Percentiles rank a stretch among this genome's conserved stretches.
Conservation (phyloP, 495 filamentous ascomycete species). For the Mytilinidion resinicola region DNA sequence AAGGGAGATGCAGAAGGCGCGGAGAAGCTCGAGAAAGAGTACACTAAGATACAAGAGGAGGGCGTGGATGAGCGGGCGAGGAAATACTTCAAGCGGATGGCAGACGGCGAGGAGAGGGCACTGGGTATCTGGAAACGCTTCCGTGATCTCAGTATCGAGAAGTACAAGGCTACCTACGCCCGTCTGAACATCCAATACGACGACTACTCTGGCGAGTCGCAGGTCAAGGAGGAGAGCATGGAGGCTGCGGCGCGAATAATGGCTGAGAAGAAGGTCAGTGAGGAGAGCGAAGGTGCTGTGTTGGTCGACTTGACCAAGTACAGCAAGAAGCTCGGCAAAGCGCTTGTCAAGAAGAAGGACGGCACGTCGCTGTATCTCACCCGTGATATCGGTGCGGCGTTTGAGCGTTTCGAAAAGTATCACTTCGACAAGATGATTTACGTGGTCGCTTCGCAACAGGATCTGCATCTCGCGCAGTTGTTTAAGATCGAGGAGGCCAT, state of each 20-base stretch:
- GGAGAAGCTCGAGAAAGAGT: constrained; percentile 14
- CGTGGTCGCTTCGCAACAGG: constrained; percentile 63
- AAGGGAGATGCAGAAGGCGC: constrained; percentile 39
- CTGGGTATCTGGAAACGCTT: constrained; percentile 78
- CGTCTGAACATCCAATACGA: constrained; percentile 84
- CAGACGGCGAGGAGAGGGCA: constrained; percentile 67
- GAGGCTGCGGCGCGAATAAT: constrained; percentile 56
- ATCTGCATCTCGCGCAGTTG: constrained; percentile 64
- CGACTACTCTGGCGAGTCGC: constrained; percentile 86
- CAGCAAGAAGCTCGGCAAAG: constrained; percentile 60
- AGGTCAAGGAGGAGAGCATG: constrained; percentile 78
- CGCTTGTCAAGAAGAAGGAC: constrained; percentile 60
- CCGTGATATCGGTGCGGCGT: constrained; percentile 62
- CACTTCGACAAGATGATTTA: constrained; percentile 74
- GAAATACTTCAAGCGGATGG: constrained; percentile 87
- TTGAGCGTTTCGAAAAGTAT: constrained; percentile 57
- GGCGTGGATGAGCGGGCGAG: constrained; percentile 55
- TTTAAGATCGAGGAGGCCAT: constrained; percentile 67
- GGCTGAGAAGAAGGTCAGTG: constrained; percentile 63
- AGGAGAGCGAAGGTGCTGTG: constrained; percentile 78
- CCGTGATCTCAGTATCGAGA: constrained; percentile 65
- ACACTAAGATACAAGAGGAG: constrained; percentile 30
- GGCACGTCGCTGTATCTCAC: constrained; percentile 66
- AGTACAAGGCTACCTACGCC: constrained; percentile 59
- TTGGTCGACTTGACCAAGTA: constrained; percentile 82